Conservation (phyloP, 805 yeast genomes). For the Wickerhamiella brachini region DNA sequence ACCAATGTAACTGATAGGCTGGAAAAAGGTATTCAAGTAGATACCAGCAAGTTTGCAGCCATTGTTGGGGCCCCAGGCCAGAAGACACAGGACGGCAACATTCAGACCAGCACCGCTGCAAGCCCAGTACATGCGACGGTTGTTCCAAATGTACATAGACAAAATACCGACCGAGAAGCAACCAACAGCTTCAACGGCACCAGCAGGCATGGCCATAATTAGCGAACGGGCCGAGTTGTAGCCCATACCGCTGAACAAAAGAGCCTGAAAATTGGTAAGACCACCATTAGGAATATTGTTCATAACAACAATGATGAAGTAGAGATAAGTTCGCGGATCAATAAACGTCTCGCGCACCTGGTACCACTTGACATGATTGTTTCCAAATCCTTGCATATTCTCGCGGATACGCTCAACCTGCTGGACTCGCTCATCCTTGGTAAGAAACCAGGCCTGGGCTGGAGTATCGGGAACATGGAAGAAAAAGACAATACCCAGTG, state of each 20-base stretch:
- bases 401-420: slow-evolving; percentile 39
- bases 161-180: slow-evolving; percentile 11
- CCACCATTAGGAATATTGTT: slow-evolving; percentile 43
- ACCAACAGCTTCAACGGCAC: slow-evolving; percentile 27
- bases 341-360: slow-evolving; percentile 39
- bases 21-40: slow-evolving; percentile 24
- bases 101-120: slow-evolving; percentile 38
- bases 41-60: slow-evolving; percentile 30
- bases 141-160: slow-evolving; percentile 6
- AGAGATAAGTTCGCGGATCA: slow-evolving; percentile 38
- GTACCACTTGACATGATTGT: slow-evolving; percentile 34
- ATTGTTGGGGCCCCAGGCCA: slow-evolving; percentile 30
- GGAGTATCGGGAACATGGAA: slow-evolving; percentile 40
- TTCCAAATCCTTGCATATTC: slow-evolving; percentile 47
- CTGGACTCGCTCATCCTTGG: slow-evolving; percentile 32
- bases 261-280: slow-evolving; percentile 33
- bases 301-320: slow-evolving; percentile 29
- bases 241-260: slow-evolving; percentile 29
- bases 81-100: slow-evolving; percentile 30
- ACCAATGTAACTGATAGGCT: slow-evolving; percentile 24
- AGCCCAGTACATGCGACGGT: slow-evolving; percentile 23
- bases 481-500: slow-evolving; percentile 20
- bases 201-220: slow-evolving; percentile 32
- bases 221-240: slow-evolving; percentile 21
- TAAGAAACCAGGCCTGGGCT: slow-evolving; percentile 32